Base-by-base conservation (phyloP, 1,139 yeast species). In the Scheffersomyces lignicola region DNA sequence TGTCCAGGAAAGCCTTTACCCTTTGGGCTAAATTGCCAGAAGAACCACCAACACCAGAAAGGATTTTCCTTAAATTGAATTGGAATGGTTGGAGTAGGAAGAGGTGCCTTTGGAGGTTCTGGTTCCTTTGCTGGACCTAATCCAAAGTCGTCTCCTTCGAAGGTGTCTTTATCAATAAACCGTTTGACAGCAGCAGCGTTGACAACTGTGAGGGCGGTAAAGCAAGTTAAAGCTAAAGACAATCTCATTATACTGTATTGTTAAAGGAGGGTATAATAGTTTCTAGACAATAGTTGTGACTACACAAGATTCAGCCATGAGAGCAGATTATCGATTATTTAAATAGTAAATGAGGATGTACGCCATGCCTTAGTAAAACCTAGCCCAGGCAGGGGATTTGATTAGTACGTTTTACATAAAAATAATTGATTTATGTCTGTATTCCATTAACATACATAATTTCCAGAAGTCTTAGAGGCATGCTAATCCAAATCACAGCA, bases 201-300 rank as follows among this genome's bases (percentile, higher is more conserved):
- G 18, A n/a, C 20, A 11, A 11, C n/a, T n/a, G 29, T 10, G 5
- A 21, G 21, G 18, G 18, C 11, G 11, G 29, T 10, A 16, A 26
- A 26, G 12, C 3, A 4, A 14, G 20, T 4, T 15, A 26, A 6
- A 9, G 12, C 11, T 26, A 26, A 14, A 6, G 18, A 15, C 5
- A 26, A 26, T 14, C 18, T 26, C 29, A 26, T 26, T 23, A n/a
- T 20, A n/a, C n/a, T n/a, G n/a, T n/a, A n/a, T n/a, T n/a, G n/a
- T n/a, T n/a, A n/a, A n/a, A n/a, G n/a, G n/a, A n/a, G n/a, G n/a
- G n/a, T n/a, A n/a, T n/a, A n/a, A n/a, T n/a, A n/a, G n/a, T n/a
- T n/a, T n/a, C n/a, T n/a, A n/a, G n/a, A n/a, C n/a, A n/a, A n/a
- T n/a, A n/a, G n/a, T n/a, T n/a, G n/a, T n/a, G n/a, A n/a, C n/a